phyloP scores from a whole-genome alignment of 1,284 basidiomycete species.

The Ceratorhiza oryzae-sativae region DNA sequence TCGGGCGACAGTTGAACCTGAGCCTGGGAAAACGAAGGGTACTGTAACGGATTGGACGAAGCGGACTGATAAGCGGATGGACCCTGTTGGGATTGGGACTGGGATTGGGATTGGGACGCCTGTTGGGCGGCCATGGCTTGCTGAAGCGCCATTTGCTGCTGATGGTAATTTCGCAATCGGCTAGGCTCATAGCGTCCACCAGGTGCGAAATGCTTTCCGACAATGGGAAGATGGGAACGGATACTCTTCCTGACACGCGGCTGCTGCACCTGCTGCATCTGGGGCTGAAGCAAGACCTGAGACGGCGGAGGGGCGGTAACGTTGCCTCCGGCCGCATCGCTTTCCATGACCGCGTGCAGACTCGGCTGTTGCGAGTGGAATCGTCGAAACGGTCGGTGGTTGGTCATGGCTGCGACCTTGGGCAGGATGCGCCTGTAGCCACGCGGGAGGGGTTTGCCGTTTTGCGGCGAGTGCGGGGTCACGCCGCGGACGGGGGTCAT shows the following conservation, averaged over 20 bases:
- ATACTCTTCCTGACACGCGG: conserved; percentile 13
- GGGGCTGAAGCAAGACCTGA: conserved; percentile 26
- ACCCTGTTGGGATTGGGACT: neutral
- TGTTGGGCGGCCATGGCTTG: neutral
- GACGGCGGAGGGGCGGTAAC: conserved; percentile 9
- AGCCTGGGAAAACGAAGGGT: neutral
- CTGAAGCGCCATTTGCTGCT: neutral
- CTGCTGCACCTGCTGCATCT: neutral
- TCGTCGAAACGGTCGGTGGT: conserved; percentile 27
- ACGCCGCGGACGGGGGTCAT: conserved; percentile 27
- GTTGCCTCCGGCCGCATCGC: conserved; percentile 4
- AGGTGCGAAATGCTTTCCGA: conserved; percentile 34
- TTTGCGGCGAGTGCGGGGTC: neutral
- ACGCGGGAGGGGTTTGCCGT: conserved; percentile 26
- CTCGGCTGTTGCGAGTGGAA: conserved; percentile 15
- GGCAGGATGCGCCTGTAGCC: conserved; percentile 34
- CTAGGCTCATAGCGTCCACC: conserved; percentile 35
- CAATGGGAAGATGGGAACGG: conserved; percentile 25
- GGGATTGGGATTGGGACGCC: no score
- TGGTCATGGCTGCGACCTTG: conserved; percentile 36
- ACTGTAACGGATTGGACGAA: neutral
- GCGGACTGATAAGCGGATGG: neutral
- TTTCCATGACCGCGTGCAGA: conserved; percentile 34
- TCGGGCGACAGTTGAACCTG: neutral
- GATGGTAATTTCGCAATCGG: conserved; percentile 26